A percentile compares a stretch with the other conserved stretches of the same genome.
These are phyloP conservation scores for Chaetomiaceae sp. DNA, from an alignment of 2,329 filamentous ascomycete genomes.

Conservation along the genomic window DNA sequence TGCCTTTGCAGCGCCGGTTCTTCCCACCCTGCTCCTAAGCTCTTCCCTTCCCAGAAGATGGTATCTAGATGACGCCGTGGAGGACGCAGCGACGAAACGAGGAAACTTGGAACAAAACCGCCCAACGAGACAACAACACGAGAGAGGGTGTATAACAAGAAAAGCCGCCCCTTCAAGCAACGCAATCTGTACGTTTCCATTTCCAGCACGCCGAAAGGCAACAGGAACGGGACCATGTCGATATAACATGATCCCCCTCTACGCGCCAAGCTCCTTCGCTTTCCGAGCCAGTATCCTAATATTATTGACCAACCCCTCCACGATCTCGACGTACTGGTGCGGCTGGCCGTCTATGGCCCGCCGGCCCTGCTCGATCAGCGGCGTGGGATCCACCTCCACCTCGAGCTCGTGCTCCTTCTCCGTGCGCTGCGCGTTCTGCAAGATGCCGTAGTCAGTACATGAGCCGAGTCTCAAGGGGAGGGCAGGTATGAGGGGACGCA, in stretches of 20 bases:
- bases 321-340: conserved; percentile 59
- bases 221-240: too few relatives aligned
- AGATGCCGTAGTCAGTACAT: too few relatives aligned
- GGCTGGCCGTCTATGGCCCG: conserved; percentile 45
- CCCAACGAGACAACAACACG: too few relatives aligned
- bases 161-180: background rate
- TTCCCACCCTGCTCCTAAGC: conserved; percentile 6
- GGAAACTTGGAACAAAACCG: background rate
- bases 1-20: conserved; percentile 7
- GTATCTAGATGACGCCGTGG: conserved; percentile 11
- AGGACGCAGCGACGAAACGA: background rate
- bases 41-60: conserved; percentile 11
- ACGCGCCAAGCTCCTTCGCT: conserved; percentile 13
- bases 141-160: background rate
- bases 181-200: background rate
- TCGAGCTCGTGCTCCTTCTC: conserved; percentile 76
- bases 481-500: background rate
- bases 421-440: conserved; percentile 34
- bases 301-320: conserved; percentile 72
- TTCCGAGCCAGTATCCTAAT: conserved; percentile 49
- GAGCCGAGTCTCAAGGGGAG: too few relatives aligned
- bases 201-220: too few relatives aligned
- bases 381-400: conserved; percentile 61
- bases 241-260: too few relatives aligned
- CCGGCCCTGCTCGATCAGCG: conserved; percentile 60